Percentiles rank a stretch among this genome's conserved stretches.
phyloP scores from a whole-genome alignment of 371 early-diverging fungal species.

The Mortierella sp. region DNA sequence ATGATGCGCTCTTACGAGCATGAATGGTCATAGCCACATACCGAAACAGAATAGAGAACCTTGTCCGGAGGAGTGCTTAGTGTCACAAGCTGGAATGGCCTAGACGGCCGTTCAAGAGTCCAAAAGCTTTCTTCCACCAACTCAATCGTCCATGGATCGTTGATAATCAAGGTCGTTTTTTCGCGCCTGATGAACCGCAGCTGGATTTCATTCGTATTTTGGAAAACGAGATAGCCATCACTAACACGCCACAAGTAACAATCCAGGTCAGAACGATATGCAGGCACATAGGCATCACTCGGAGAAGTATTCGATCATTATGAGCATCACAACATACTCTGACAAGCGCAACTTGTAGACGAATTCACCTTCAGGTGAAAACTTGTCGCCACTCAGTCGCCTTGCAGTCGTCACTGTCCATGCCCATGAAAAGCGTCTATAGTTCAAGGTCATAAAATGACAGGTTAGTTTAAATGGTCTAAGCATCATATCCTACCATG shows the following conservation, averaged over 20 bases:
- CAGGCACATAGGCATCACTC: too few relatives aligned
- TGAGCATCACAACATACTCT: neutral
- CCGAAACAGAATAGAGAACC: conserved; percentile 33
- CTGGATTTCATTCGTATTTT: conserved; percentile 26
- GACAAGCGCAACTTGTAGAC: conserved; percentile 13
- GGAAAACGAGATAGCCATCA: conserved; percentile 8
- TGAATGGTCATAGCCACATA: conserved; percentile 6
- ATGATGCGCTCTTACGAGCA: neutral
- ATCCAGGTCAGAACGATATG: neutral
- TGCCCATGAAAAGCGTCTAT: conserved; percentile 37
- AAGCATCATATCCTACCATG: too few relatives aligned
- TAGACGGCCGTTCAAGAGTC: conserved; percentile 9
- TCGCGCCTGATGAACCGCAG: conserved; percentile 21
- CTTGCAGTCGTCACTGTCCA: conserved; percentile 33
- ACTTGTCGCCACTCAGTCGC: conserved; percentile 28
- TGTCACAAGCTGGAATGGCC: conserved; percentile 14
- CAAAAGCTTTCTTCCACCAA: conserved; percentile 27
- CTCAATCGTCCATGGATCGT: conserved; percentile 36
- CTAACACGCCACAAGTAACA: neutral
- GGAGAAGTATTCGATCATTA: neutral
- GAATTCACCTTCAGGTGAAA: conserved; percentile 32
- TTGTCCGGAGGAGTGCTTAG: conserved; percentile 15
- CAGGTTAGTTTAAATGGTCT: too few relatives aligned
- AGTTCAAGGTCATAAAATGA: neutral
- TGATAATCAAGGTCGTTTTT: conserved; percentile 9